phyloP scores from a whole-genome alignment of 2,329 filamentous ascomycete genomes.

The Ophiosphaerella narmari region DNA sequence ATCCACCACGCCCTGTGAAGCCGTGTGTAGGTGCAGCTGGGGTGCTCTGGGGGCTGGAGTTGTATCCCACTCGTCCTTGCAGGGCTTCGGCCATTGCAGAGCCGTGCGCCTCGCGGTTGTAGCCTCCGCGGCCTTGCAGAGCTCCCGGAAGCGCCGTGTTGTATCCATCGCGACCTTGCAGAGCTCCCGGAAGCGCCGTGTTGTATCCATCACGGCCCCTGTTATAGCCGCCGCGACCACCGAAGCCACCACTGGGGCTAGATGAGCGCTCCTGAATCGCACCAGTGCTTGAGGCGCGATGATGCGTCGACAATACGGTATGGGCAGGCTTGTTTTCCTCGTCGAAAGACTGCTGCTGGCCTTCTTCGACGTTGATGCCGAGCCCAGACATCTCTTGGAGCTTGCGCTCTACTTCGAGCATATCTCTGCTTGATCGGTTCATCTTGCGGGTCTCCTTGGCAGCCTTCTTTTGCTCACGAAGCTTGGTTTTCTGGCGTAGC shows the following conservation, averaged over 20 bases:
- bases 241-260: constrained; percentile 38
- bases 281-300: constrained; percentile 36
- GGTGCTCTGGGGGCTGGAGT: constrained; percentile 18
- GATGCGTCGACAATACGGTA: constrained; percentile 32
- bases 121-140: constrained; percentile 37
- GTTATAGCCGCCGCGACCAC: constrained; percentile 39
- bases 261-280: constrained; percentile 35
- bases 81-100: constrained; percentile 26
- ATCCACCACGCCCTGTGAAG: constrained; percentile 36
- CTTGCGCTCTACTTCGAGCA: constrained; percentile 34
- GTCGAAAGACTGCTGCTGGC: constrained; percentile 29
- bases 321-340: constrained; percentile 38
- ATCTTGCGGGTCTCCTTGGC: constrained; percentile 34
- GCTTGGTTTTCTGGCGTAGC: constrained; percentile 44
- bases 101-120: constrained; percentile 26
- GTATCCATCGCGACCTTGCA: constrained; percentile 44
- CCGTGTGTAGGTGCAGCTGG: constrained; percentile 23
- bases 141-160: constrained; percentile 36
- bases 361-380: constrained; percentile 43
- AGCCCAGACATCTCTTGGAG: constrained; percentile 37
- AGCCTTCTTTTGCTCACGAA: constrained; percentile 46
- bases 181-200: constrained; percentile 29
- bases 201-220: constrained; percentile 45
- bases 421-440: constrained; percentile 20
- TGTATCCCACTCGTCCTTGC: constrained; percentile 21